A percentile compares a stretch with the other conserved stretches of the same genome.
These are phyloP conservation scores for Xylariaceae sp. DNA, from an alignment of 2,329 filamentous ascomycete genomes.

Conservation along the genomic window DNA sequence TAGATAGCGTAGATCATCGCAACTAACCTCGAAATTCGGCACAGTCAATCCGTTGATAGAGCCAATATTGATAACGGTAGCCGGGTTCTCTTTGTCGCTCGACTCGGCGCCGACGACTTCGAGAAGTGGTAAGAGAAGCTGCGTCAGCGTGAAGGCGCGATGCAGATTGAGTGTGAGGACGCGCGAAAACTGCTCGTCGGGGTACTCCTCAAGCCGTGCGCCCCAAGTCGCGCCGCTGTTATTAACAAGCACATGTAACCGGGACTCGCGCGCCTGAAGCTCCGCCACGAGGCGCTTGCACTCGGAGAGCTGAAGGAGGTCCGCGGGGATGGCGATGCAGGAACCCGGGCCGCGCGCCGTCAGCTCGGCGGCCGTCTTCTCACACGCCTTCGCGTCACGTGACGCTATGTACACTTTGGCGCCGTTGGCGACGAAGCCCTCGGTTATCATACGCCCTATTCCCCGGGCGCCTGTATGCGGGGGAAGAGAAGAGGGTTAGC, in stretches of 20 bases:
- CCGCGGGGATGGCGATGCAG: constrained; percentile 54
- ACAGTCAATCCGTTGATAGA: constrained; percentile 58
- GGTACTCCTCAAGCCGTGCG: constrained; percentile 53
- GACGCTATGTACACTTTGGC: constrained; percentile 62
- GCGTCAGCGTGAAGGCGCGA: constrained; percentile 62
- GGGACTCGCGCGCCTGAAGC: constrained; percentile 43
- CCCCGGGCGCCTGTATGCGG: constrained; percentile 45
- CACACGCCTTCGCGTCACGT: constrained; percentile 54
- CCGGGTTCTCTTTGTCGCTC: constrained; percentile 38
- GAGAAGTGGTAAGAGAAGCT: constrained; percentile 54
- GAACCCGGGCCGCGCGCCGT: constrained; percentile 47
- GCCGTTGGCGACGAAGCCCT: constrained; percentile 60
- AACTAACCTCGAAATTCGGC: constrained; percentile 42
- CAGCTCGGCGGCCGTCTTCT: constrained; percentile 50
- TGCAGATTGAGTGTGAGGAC: constrained; percentile 61
- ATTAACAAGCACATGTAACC: constrained; percentile 59
- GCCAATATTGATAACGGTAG: constrained; percentile 60
- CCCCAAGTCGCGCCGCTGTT: constrained; percentile 63
- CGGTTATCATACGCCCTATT: constrained; percentile 62
- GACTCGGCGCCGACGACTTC: constrained; percentile 39
- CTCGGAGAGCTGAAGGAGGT: constrained; percentile 56
- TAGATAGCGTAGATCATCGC: background rate
- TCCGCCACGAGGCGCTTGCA: constrained; percentile 49
- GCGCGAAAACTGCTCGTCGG: constrained; percentile 52
- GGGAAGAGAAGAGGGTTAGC: background rate